These are phyloP conservation scores for Pisolithus tinctorius DNA, from an alignment of 768 basidiomycete genomes.

Conservation along the genomic window DNA sequence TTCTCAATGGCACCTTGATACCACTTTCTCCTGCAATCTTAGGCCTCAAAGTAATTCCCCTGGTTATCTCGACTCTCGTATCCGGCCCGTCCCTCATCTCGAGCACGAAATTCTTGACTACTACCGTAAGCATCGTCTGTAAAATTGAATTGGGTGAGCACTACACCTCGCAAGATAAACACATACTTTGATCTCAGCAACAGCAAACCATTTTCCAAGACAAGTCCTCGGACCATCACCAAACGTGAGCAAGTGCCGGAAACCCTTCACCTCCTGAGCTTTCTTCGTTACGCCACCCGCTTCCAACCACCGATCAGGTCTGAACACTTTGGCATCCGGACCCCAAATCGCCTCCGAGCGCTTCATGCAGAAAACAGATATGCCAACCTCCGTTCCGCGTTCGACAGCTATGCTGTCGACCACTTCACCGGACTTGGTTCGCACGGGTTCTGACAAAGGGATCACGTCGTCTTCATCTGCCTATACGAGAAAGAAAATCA, in stretches of 20 bases:
- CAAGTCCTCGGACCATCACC: no score
- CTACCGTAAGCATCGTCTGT: constrained; percentile 36
- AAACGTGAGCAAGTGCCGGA: constrained; percentile 17
- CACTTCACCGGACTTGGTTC: constrained; percentile 26
- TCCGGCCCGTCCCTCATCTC: constrained; percentile 31
- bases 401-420: constrained; percentile 38
- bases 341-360: constrained; percentile 50
- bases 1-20: constrained; percentile 15
- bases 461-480: constrained; percentile 50
- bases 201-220: no score
- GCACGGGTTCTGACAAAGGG: constrained; percentile 34
- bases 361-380: constrained; percentile 33
- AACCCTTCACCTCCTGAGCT: constrained; percentile 39
- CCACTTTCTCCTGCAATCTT: constrained; percentile 15
- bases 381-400: constrained; percentile 39
- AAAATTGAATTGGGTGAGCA: neutral
- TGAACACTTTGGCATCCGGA: constrained; percentile 35
- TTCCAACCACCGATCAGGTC: constrained; percentile 58
- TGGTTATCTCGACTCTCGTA: constrained; percentile 4
- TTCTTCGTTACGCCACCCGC: constrained; percentile 17
- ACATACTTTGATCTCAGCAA: no score
- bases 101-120: constrained; percentile 35
- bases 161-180: neutral
- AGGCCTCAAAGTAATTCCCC: constrained; percentile 6
- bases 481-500: constrained; percentile 16